Percentiles rank a stretch among this genome's conserved stretches.
Evolutionary conservation across 2,329 filamentous ascomycete genomes (phyloP).

Genomic region (Xylaria sp.): DNA sequence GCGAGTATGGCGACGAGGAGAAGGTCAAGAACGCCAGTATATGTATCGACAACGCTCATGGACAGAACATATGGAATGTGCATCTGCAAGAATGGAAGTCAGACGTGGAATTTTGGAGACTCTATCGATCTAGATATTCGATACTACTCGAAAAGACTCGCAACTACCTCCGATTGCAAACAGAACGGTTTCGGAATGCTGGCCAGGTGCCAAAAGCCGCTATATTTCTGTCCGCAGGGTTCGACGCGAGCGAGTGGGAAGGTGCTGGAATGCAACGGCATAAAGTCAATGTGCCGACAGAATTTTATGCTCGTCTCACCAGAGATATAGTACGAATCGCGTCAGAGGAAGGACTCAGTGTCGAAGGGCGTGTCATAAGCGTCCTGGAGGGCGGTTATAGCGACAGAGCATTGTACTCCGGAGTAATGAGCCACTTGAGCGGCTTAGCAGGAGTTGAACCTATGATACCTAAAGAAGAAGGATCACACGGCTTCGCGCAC

Average conservation of each 20-base stretch:
- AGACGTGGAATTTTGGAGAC: slow-evolving; percentile 82
- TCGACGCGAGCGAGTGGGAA: slow-evolving; percentile 97
- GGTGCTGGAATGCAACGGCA: slow-evolving; percentile 92
- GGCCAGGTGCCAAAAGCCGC: slow-evolving; percentile 76
- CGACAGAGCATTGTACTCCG: slow-evolving; percentile 85
- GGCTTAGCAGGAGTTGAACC: slow-evolving; percentile 71
- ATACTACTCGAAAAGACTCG: slow-evolving; percentile 82
- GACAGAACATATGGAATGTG: slow-evolving; percentile 95
- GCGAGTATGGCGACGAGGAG: slow-evolving; percentile 89
- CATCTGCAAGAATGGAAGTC: slow-evolving; percentile 89
- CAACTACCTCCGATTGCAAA: slow-evolving; percentile 75
- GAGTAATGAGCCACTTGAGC: slow-evolving; percentile 87
- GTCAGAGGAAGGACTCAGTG: slow-evolving; percentile 75
- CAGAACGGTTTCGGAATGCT: slow-evolving; percentile 64
- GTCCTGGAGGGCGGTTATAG: slow-evolving; percentile 97
- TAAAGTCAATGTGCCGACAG: slow-evolving; percentile 92
- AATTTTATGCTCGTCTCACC: slow-evolving; percentile 92
- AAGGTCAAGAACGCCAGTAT: slow-evolving; percentile 94
- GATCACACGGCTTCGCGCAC: slow-evolving; percentile 54
- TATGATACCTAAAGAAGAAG: slow-evolving; percentile 45
- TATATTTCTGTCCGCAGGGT: slow-evolving; percentile 94
- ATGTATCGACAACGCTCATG: slow-evolving; percentile 92
- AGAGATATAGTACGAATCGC: slow-evolving; percentile 83
- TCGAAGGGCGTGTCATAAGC: slow-evolving; percentile 86
- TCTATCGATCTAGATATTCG: slow-evolving; percentile 82